A percentile compares a stretch with the other conserved stretches of the same genome.
These are phyloP conservation scores for Mikania micrantha DNA, from an alignment of 129 eudicot genomes.

Conservation along the genomic window DNA sequence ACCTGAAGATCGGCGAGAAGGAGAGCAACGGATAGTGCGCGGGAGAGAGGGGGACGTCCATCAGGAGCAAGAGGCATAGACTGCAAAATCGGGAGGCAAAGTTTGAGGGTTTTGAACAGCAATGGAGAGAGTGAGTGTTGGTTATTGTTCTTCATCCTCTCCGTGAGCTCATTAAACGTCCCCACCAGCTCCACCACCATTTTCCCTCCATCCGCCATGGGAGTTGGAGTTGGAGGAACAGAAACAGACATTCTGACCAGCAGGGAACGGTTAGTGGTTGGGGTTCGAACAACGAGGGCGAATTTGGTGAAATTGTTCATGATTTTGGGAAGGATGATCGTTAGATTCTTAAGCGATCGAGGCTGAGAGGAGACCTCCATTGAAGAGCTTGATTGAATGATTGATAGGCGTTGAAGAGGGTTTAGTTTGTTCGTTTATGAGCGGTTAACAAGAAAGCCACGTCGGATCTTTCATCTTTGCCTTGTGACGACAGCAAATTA, in stretches of 20 bases:
- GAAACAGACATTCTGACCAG: not conserved
- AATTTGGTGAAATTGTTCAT: not conserved
- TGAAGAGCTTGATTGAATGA: not conserved
- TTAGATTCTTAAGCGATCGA: not conserved
- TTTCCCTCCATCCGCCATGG: slow-evolving; percentile 69
- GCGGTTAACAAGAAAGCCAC: too few species aligned
- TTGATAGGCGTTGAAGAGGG: not conserved
- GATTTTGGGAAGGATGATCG: slow-evolving; percentile 11
- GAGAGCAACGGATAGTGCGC: slow-evolving; percentile 62
- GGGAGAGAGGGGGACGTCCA: slow-evolving; percentile 71
- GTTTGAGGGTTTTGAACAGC: slow-evolving; percentile 73
- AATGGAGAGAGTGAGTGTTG: slow-evolving; percentile 36
- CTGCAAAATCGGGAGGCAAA: slow-evolving; percentile 63
- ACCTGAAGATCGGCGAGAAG: slow-evolving; percentile 92
- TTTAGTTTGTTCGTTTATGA: too few species aligned
- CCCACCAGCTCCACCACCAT: slow-evolving; percentile 91
- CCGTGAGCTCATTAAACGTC: slow-evolving; percentile 71
- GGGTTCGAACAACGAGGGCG: slow-evolving; percentile 7
- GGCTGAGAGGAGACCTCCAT: slow-evolving; percentile 7
- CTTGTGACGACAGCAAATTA: too few species aligned
- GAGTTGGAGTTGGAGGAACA: slow-evolving; percentile 9
- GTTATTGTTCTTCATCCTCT: slow-evolving; percentile 52
- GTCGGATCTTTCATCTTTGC: too few species aligned
- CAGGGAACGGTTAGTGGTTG: not conserved
- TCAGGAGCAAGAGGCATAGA: slow-evolving; percentile 59